Base-by-base conservation (phyloP, 1,284 basidiomycete species). In the Meripilus lineatus region DNA sequence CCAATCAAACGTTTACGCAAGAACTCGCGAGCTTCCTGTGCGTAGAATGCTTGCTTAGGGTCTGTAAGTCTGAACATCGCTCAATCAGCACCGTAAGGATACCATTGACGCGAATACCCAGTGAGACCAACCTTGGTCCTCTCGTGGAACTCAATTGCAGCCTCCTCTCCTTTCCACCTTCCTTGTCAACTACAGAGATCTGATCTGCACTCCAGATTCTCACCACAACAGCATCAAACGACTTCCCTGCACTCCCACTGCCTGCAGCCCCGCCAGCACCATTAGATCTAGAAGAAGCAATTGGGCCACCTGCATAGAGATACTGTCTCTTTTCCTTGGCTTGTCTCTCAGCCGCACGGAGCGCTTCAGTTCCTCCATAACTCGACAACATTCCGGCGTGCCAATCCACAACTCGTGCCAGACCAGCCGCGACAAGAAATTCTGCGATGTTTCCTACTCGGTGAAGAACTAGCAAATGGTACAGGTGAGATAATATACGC, bases 401-500 rank as follows among this genome's bases (percentile, higher is more conserved):
- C 94, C 95, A 98, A 62, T 96, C 94, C 47, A 98, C 88, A 42
- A 96, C 79, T 47, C 92, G 86, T 10, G 94, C 95, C 3, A 98
- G 73, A 39, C 95, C 93, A 36, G 81, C 81, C 3, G 77, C 78
- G 15, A 93, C 81, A 37, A 99, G 73, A 65, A 89, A 84, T 57
- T 95, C 91, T 14, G 93, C 93, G 40, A 99, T 89, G 65, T 97
- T 95, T 15, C 95, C 94, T 22, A 85, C 89, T 11, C 94, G 93
- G 59, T 98, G 95, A 23, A 92, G 69, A 10, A 91, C 84, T 87
- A 44, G 21, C 51, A 41, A 32, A 30, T 10, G 28, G 10, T 38
- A 46, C 11, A 34, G 17, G 32, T 20, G 42, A 20, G 21, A 30
- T 46, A 33, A 35, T 4, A 15, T 10, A 35, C 24, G 43, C 22